phyloP scores from a whole-genome alignment of 2,329 filamentous ascomycete genomes.

The Aspergillus sojae region DNA sequence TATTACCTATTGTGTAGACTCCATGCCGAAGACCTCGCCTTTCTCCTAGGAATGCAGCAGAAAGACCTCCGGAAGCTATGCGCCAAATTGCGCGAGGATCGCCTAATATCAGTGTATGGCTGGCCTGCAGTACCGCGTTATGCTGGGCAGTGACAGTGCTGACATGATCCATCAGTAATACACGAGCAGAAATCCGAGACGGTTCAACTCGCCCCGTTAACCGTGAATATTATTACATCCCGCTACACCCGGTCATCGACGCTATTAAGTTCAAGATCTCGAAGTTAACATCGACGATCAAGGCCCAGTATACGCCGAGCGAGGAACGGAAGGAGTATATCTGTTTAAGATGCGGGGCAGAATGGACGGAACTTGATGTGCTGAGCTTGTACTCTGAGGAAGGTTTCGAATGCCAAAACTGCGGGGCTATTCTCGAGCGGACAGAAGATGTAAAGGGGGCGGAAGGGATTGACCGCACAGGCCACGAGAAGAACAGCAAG shows the following conservation, averaged over 20 bases:
- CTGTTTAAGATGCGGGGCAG: conserved; percentile 77
- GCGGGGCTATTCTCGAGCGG: conserved; percentile 54
- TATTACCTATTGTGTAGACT: conserved; percentile 53
- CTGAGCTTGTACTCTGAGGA: conserved; percentile 68
- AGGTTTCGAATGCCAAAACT: conserved; percentile 84
- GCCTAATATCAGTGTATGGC: conserved; percentile 77
- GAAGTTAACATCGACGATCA: conserved; percentile 83
- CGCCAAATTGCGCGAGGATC: conserved; percentile 80
- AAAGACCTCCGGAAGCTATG: conserved; percentile 92
- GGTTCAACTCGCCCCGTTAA: conserved; percentile 80
- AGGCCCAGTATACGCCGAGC: conserved; percentile 76
- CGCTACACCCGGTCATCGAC: conserved; percentile 91
- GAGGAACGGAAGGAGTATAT: conserved; percentile 90
- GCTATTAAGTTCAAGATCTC: conserved; percentile 94
- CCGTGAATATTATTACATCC: conserved; percentile 95
- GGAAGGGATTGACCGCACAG: conserved; percentile 47
- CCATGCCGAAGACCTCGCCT: conserved; percentile 83
- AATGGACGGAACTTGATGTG: conserved; percentile 90
- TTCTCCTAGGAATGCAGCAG: conserved; percentile 83
- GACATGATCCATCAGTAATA: conserved; percentile 55
- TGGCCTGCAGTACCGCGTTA: conserved; percentile 9
- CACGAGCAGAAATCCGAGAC: conserved; percentile 75
- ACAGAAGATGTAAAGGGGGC: conserved; percentile 49
- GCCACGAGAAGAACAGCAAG: conserved; percentile 54
- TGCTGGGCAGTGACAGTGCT: conserved; percentile 11